Conservation (phyloP, 371 early-diverging fungal genomes). For the Mucor racemosus region DNA sequence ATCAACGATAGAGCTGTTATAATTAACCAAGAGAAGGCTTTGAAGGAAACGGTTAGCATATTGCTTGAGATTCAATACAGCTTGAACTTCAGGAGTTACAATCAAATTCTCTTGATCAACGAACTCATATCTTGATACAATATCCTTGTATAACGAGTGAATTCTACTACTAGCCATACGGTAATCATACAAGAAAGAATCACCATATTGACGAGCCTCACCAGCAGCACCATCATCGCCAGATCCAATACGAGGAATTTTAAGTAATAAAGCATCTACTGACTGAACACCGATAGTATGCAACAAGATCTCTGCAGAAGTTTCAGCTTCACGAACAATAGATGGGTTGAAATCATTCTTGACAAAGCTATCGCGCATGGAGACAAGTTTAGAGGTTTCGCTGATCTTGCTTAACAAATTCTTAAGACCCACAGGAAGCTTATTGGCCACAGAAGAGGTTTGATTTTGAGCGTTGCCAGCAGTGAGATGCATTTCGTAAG, state of each 20-base stretch:
- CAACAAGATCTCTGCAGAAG: slow-evolving; percentile 22
- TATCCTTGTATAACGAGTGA: slow-evolving; percentile 25
- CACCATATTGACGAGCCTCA: slow-evolving; percentile 47
- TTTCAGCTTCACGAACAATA: slow-evolving; percentile 10
- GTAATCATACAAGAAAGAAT: slow-evolving; percentile 45
- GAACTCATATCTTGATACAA: slow-evolving; percentile 14
- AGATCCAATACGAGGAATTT: slow-evolving; percentile 23
- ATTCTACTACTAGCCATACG: slow-evolving; percentile 33
- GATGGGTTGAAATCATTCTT: slow-evolving; percentile 34
- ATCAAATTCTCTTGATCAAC: slow-evolving; percentile 15
- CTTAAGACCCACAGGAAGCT: slow-evolving; percentile 46
- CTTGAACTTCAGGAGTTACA: slow-evolving; percentile 29
- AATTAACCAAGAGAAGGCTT: slow-evolving; percentile 35
- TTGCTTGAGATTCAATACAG: slow-evolving; percentile 30
- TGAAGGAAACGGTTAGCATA: slow-evolving; percentile 22
- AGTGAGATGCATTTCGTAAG: slow-evolving; percentile 49
- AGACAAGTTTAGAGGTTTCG: slow-evolving; percentile 36
- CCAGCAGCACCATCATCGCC: slow-evolving; percentile 35
- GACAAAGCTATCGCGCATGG: slow-evolving; percentile 33
- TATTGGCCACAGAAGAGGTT: slow-evolving; percentile 17
- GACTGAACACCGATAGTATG: slow-evolving; percentile 21
- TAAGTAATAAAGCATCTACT: slow-evolving; percentile 8
- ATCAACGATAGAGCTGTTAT: slow-evolving; percentile 47
- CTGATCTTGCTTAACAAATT: slow-evolving; percentile 38
- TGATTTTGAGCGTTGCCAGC: slow-evolving; percentile 15